These are phyloP conservation scores for Emergomyces pasteurianus DNA, from an alignment of 2,329 filamentous ascomycete genomes.

Conservation along the genomic window DNA sequence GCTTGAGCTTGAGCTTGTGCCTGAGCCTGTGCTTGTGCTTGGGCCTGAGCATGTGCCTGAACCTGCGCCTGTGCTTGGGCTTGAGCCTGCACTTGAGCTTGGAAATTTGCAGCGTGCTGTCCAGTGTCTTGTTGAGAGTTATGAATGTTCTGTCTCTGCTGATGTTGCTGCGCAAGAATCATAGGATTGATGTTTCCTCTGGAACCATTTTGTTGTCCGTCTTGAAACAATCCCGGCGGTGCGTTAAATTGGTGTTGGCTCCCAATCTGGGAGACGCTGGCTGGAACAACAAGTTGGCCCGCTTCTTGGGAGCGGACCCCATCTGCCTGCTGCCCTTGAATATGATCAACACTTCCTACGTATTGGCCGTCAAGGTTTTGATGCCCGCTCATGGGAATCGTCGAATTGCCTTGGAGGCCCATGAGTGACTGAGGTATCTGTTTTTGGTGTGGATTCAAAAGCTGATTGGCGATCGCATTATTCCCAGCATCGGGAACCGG, in stretches of 20 bases:
- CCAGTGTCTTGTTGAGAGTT: constrained; percentile 32
- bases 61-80: not conserved
- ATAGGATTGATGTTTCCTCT: constrained; percentile 28
- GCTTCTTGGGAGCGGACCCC: constrained; percentile 50
- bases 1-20: not conserved
- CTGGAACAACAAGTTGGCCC: constrained; percentile 52
- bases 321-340: constrained; percentile 49
- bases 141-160: constrained; percentile 29
- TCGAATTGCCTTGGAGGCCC: constrained; percentile 27
- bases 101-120: constrained; percentile 26
- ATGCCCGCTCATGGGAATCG: constrained; percentile 22
- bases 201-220: constrained; percentile 25
- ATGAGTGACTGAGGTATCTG: constrained; percentile 32
- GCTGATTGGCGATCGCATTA: constrained; percentile 22
- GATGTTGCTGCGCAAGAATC: constrained; percentile 31
- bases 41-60: not conserved
- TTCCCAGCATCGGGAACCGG: constrained; percentile 18
- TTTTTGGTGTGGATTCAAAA: constrained; percentile 28
- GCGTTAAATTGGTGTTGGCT: constrained; percentile 29
- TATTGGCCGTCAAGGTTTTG: constrained; percentile 23
- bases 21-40: not conserved
- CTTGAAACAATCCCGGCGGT: constrained; percentile 26
- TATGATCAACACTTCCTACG: constrained; percentile 40
- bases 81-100: not conserved
- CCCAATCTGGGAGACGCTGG: constrained; percentile 41